A percentile compares a stretch with the other conserved stretches of the same genome.
These are phyloP conservation scores for Kodamaea leandrae DNA, from an alignment of 805 yeast genomes.

Conservation along the genomic window DNA sequence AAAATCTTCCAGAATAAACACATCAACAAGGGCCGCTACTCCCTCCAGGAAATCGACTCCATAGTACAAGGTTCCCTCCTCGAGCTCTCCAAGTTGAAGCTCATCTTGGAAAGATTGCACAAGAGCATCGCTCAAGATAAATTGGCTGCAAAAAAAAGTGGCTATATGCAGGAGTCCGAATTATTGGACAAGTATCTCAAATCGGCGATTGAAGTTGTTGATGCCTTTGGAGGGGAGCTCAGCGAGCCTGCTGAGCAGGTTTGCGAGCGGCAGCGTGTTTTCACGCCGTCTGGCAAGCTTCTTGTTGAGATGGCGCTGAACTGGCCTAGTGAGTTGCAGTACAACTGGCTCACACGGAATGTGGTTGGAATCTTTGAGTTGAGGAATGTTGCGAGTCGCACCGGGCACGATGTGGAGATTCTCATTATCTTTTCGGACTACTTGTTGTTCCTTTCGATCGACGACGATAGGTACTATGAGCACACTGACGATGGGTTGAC, in stretches of 20 bases:
- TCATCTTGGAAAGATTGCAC: slow-evolving; percentile 62
- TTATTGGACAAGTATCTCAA: slow-evolving; percentile 44
- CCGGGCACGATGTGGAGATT: slow-evolving; percentile 39
- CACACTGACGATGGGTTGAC: slow-evolving; percentile 14
- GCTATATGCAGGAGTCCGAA: slow-evolving; percentile 5
- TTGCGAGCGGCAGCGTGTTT: slow-evolving; percentile 50
- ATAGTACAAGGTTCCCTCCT: slow-evolving; percentile 62
- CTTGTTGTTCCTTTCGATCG: slow-evolving; percentile 59
- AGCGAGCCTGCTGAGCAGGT: slow-evolving; percentile 3
- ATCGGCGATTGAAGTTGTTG: slow-evolving; percentile 62
- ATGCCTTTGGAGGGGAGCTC: slow-evolving; percentile 71
- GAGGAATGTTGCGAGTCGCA: slow-evolving; percentile 22
- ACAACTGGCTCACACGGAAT: slow-evolving; percentile 84
- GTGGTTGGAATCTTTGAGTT: slow-evolving; percentile 71
- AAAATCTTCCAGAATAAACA: slow-evolving; percentile 26
- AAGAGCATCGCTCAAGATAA: slow-evolving; percentile 32
- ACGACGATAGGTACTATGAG: slow-evolving; percentile 42
- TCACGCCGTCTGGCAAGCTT: slow-evolving; percentile 89
- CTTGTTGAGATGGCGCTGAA: slow-evolving; percentile 77
- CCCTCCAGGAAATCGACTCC: slow-evolving; percentile 34
- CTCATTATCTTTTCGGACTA: slow-evolving; percentile 80
- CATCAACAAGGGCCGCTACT: slow-evolving; percentile 30
- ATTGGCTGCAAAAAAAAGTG: slow-evolving; percentile 18
- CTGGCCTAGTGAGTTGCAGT: slow-evolving; percentile 86
- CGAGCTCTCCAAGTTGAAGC: slow-evolving; percentile 67